Base-by-base conservation (phyloP, 257 asterid species). In the Solanum arcanum region DNA sequence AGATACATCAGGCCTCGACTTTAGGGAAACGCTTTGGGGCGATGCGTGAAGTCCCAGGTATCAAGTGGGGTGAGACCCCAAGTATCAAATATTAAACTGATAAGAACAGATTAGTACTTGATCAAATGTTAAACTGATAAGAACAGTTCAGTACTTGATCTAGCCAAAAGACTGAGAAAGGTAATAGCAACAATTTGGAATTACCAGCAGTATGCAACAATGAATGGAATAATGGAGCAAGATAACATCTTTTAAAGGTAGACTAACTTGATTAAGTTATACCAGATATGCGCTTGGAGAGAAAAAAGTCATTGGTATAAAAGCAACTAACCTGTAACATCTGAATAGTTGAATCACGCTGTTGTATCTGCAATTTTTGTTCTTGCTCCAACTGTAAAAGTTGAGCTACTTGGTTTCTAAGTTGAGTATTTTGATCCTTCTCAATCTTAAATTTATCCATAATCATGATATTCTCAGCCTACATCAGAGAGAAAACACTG, bases 391-490 rank as follows among this genome's bases (percentile, higher is more conserved):
- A 92, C 89, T 93, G 98, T 87, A 93, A 90, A 44, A 95, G 86
- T 87, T 94, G 98, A 87, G 98, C 89, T 85, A 97, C 91, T 91
- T 97, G 99, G 90, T 90, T 93, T 86, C 94, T 94, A 18, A 93
- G 92, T 73, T 94, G 95, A 80, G 92, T 86, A 88, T 96, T 96
- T 92, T 97, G 98, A 60, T 96, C 99, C 94, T 95, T 95, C 94
- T 97, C 99, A 91, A 92, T 89, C 89, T 90, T 93, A 87, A 87
- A 89, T 90, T 95, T 96, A 90, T 96, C 98, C 59, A 89, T 90
- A 85, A 96, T 95, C 94, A 93, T 89, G 62, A 90, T 90, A 91
- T 93, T 97, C 89, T 96, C 99, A 14, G 96, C 90, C 99, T 97
- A 96, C 93, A 91, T 88, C 81, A 86, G 86, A 87, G 68, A 75